Base-by-base conservation (phyloP, 73 alveolate species). In the Paraurostyla sp. region DNA sequence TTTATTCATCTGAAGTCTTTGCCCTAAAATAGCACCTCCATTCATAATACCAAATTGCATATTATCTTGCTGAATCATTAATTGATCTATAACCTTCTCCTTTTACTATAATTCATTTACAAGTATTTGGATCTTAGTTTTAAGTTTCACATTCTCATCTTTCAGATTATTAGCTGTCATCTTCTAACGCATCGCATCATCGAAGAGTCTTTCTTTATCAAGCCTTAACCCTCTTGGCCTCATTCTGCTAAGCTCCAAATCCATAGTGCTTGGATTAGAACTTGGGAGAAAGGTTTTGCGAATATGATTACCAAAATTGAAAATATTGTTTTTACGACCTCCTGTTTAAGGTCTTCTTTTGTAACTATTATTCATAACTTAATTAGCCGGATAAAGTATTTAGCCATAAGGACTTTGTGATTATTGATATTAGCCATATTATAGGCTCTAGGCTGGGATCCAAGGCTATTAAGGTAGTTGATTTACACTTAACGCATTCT, bases 101-200 rank as follows among this genome's bases (percentile, higher is more conserved):
- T 85, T 62, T 63, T 86, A 87, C 32, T 36, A 20, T 15, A 75
- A 16, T 68, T 91, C 94, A 23, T 62, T 54, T 52, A 87, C 94
- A 0, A 91, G 30, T 11, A 76, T 46, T 0, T 85, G 80, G 1
- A 91, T 51, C 40, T 65, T 85, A 65, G 94, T 91, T 51, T 49
- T 75, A 9, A 91, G 80, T 73, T 76, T 84, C 20, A 76, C 16
- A 51, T 91, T 91, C 59, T 91, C 96, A 29, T 91, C 96, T 35
- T 80, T 90, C 11, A 80, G 49, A 32, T 43, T 38, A 42, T 89
- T 89, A n/a, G 92, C 76, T 23, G 65, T 48, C 23, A 83, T 83
- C 76, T 83, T 83, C 33, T 83, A 43, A n/a, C 46, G 33, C 65
- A 83, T 83, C 13, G 80, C 92, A 56, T 83, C 92, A 43, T 83